phyloP scores from a whole-genome alignment of 768 basidiomycete genomes.

The Hebeloma cylindrosporum region DNA sequence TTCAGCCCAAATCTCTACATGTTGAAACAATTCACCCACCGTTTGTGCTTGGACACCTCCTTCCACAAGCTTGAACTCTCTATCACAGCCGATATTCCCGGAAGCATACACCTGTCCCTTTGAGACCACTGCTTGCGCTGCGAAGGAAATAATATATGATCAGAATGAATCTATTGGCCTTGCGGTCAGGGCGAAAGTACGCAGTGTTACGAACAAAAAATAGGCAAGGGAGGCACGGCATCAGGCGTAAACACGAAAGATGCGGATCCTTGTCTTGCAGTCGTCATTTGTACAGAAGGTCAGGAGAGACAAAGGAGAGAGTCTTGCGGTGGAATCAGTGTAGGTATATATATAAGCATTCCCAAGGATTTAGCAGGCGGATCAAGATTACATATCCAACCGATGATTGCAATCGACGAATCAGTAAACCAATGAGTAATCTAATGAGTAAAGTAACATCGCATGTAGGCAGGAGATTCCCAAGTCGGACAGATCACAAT shows the following conservation, averaged over 20 bases:
- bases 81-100: conserved; percentile 38
- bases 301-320: no score
- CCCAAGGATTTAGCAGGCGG: no score
- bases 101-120: conserved; percentile 36
- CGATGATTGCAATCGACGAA: not conserved
- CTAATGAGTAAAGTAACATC: not conserved
- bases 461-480: no score
- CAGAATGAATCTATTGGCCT: no score
- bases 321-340: no score
- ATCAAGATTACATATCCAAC: no score
- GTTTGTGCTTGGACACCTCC: conserved; percentile 38
- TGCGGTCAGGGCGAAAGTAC: no score
- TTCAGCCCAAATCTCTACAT: not conserved
- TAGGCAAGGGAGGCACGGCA: conserved; percentile 35
- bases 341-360: no score
- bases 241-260: conserved; percentile 30
- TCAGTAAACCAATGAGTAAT: not conserved
- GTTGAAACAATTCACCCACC: conserved; percentile 16
- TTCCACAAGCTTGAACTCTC: conserved; percentile 33
- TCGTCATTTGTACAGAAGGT: no score
- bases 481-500: conserved; percentile 21
- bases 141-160: not conserved
- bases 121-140: conserved; percentile 41
- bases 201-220: conserved; percentile 32
- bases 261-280: conserved; percentile 4